phyloP scores from a whole-genome alignment of 192 early-diverging fungal species.

The Coemansia sp. region DNA sequence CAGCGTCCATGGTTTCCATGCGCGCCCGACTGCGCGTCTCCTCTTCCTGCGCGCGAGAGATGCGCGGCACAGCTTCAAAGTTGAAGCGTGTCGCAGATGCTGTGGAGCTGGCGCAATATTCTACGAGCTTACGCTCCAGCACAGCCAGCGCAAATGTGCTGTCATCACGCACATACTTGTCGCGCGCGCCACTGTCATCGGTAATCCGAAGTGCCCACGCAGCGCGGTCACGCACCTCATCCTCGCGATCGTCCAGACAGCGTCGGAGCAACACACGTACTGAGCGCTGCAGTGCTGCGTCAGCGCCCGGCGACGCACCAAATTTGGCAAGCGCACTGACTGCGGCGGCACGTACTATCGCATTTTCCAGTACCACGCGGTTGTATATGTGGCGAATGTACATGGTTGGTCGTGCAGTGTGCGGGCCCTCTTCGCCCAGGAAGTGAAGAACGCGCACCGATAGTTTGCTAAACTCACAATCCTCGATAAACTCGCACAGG shows the following conservation, averaged over 20 bases:
- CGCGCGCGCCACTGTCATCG: slow-evolving; percentile 60
- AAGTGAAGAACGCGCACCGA: slow-evolving; percentile 96
- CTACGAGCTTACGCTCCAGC: slow-evolving; percentile 82
- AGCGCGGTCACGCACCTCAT: slow-evolving; percentile 97
- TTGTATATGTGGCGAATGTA: slow-evolving; percentile 99
- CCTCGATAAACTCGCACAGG: slow-evolving; percentile 99
- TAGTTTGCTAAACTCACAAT: slow-evolving; percentile 98
- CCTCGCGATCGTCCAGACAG: slow-evolving; percentile 95
- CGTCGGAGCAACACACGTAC: slow-evolving; percentile 85
- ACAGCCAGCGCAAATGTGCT: slow-evolving; percentile 81
- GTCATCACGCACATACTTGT: slow-evolving; percentile 81
- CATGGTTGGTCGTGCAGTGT: slow-evolving; percentile 85
- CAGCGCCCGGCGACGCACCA: slow-evolving; percentile 73
- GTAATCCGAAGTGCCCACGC: slow-evolving; percentile 83
- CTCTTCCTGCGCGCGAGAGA: slow-evolving; percentile 83
- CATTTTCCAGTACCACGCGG: slow-evolving; percentile 95
- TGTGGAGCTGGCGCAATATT: slow-evolving; percentile 74
- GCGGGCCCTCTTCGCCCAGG: slow-evolving; percentile 91
- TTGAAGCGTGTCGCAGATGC: slow-evolving; percentile 69
- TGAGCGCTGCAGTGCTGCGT: slow-evolving; percentile 65
- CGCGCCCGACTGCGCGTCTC: slow-evolving; percentile 66
- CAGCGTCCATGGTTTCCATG: slow-evolving; percentile 48
- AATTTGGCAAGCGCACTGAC: slow-evolving; percentile 95
- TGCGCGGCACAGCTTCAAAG: slow-evolving; percentile 72
- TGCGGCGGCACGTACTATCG: slow-evolving; percentile 92